Evolutionary conservation across 1,284 basidiomycete species (phyloP), one percentile per base, ranked within the genome.

Genomic region (Flammula alnicola): DNA sequence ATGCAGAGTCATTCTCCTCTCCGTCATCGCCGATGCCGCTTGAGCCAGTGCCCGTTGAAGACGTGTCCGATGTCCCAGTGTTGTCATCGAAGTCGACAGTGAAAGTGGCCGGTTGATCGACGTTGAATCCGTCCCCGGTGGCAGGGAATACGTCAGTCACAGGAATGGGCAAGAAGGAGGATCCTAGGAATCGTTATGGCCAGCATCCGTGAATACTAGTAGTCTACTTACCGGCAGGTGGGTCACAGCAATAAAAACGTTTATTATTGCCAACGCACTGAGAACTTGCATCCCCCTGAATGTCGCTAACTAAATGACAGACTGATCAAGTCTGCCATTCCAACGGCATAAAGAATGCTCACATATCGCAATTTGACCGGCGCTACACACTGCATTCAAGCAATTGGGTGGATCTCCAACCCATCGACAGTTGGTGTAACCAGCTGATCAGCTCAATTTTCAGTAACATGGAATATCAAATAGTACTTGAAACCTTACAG

Each of bases 71-170:
- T n/a, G n/a, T n/a, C n/a, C n/a, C 56, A 10, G 49, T 45, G 40
- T 58, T 51, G 12, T 49, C 42, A 36, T 56, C 52, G 26, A 60
- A 60, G 26, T 56, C 51, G 9, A 48, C 58, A 45, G 49, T 56
- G 39, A 56, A 56, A 4, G 55, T 47, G n/a, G 43, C 48, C 5
- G 52, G 52, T 22, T 49, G 47, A 32, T 49, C 41, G 11, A 51
- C 43, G 30, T 44, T 39, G 38, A 39, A 45, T 22, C 35, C 36
- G 19, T 46, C 30, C 7, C 49, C 38, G n/a, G 29, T 32, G 5
- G 36, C 43, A 29, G 47, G 52, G 32, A 50, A 39, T 33, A 54
- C 42, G n/a, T n/a, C n/a, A n/a, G n/a, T 49, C 27, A 37, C 43
- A 40, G 54, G 51, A 47, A 56, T 40, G 8, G 50, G 50, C 30